A percentile compares a stretch with the other conserved stretches of the same genome.
Conservation (phyloP, 192 early-diverging fungal species). For the Backusella liffmaniae region DNA sequence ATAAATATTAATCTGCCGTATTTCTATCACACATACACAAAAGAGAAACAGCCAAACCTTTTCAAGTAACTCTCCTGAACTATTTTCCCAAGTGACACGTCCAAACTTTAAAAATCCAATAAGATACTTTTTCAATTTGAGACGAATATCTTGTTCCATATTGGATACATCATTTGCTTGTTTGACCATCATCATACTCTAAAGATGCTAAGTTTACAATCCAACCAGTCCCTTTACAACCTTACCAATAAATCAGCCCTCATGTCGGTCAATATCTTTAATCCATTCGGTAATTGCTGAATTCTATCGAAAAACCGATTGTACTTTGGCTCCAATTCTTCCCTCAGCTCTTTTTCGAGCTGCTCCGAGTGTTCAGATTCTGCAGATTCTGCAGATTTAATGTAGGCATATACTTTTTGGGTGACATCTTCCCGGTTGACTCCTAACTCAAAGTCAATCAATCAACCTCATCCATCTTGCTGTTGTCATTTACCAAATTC, state of each 20-base stretch:
- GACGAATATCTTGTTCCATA: constrained; percentile 60
- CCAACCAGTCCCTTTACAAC: not conserved
- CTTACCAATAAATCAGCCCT: constrained; percentile 71
- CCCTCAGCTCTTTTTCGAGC: constrained; percentile 61
- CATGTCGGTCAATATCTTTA: constrained; percentile 78
- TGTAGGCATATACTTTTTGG: constrained; percentile 35
- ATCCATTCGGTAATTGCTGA: constrained; percentile 73
- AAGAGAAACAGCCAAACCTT: constrained; percentile 48
- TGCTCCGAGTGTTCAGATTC: constrained; percentile 2
- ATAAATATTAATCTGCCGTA: not conserved
- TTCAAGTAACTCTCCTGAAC: constrained; percentile 73
- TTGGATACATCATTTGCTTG: constrained; percentile 32
- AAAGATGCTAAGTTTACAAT: not conserved
- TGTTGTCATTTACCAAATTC: not conserved
- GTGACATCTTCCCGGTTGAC: constrained; percentile 39
- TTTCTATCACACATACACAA: not conserved
- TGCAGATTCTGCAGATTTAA: constrained; percentile 2
- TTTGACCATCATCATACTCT: not conserved
- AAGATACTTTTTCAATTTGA: constrained; percentile 74
- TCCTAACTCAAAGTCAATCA: constrained; percentile 18
- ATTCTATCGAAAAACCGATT: constrained; percentile 76
- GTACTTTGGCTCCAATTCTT: constrained; percentile 66
- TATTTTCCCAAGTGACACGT: constrained; percentile 78
- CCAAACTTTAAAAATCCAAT: constrained; percentile 76
- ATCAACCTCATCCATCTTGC: not conserved